Conservation (phyloP, 208 protist genomes). For the Crithidia sp. region DNA sequence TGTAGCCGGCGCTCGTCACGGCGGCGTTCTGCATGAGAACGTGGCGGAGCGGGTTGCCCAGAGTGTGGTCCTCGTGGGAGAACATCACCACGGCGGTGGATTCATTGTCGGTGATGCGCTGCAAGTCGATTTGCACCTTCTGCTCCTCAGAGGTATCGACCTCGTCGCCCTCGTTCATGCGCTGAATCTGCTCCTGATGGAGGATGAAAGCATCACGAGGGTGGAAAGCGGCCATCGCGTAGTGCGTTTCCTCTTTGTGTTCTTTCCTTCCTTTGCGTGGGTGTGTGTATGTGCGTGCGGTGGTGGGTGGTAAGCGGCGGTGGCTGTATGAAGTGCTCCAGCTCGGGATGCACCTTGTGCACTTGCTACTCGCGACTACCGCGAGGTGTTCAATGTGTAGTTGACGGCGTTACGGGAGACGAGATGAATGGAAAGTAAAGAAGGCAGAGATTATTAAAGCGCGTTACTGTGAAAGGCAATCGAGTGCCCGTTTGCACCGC, state of each 20-base stretch:
- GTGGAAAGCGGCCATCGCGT: slow-evolving; percentile 66
- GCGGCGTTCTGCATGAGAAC: slow-evolving; percentile 93
- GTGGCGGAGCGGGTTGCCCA: slow-evolving; percentile 92
- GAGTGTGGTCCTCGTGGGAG: slow-evolving; percentile 92
- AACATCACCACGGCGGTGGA: slow-evolving; percentile 85
- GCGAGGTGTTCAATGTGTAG: too few species aligned
- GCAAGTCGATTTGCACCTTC: slow-evolving; percentile 88
- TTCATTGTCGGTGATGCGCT: slow-evolving; percentile 78
- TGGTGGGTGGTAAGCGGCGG: too few species aligned
- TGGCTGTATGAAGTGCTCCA: too few species aligned
- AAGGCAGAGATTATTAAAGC: too few species aligned
- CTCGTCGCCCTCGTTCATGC: slow-evolving; percentile 89
- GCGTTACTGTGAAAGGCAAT: too few species aligned
- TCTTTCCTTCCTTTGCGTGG: background rate
- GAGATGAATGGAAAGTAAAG: too few species aligned
- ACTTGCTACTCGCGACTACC: too few species aligned
- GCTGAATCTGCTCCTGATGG: slow-evolving; percentile 88
- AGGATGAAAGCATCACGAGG: slow-evolving; percentile 86
- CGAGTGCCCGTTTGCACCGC: too few species aligned
- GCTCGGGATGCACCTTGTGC: too few species aligned
- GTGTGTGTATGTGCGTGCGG: background rate
- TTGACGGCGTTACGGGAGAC: too few species aligned
- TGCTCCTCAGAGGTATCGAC: slow-evolving; percentile 91
- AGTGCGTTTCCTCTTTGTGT: background rate
- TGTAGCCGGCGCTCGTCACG: slow-evolving; percentile 89